These are phyloP conservation scores for Dictyostelium citrinum DNA, from an alignment of 78 protist genomes.

Conservation along the genomic window DNA sequence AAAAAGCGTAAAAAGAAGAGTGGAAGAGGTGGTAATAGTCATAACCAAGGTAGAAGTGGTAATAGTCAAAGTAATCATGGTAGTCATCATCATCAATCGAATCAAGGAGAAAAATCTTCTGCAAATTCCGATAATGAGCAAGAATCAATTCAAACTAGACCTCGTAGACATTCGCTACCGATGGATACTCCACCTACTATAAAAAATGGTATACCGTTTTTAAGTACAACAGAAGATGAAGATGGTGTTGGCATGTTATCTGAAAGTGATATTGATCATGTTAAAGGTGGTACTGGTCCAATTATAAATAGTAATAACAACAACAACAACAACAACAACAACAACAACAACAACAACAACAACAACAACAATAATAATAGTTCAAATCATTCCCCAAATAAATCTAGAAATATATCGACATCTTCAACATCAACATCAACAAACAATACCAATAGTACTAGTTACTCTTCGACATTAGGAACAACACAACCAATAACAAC, in stretches of 20 bases:
- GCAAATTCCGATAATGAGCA: constrained; percentile 4
- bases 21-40: background rate
- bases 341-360: background rate
- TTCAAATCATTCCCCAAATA: background rate
- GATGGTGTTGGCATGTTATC: constrained; percentile 36
- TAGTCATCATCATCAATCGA: background rate
- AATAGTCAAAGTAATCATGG: background rate
- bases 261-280: constrained; percentile 50
- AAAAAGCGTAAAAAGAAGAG: constrained; percentile 18
- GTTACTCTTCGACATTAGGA: background rate
- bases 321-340: background rate
- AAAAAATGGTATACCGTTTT: background rate
- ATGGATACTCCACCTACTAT: constrained; percentile 43
- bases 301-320: background rate
- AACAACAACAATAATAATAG: background rate
- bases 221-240: constrained; percentile 61
- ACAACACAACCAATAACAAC: background rate
- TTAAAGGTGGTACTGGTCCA: background rate
- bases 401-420: background rate
- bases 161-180: constrained; percentile 69
- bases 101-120: background rate
- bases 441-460: background rate
- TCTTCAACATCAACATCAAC: no score
- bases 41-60: background rate
- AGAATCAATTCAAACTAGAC: constrained; percentile 60